phyloP scores from a whole-genome alignment of 2,329 filamentous ascomycete genomes.

The Aspergillus nomiae region DNA sequence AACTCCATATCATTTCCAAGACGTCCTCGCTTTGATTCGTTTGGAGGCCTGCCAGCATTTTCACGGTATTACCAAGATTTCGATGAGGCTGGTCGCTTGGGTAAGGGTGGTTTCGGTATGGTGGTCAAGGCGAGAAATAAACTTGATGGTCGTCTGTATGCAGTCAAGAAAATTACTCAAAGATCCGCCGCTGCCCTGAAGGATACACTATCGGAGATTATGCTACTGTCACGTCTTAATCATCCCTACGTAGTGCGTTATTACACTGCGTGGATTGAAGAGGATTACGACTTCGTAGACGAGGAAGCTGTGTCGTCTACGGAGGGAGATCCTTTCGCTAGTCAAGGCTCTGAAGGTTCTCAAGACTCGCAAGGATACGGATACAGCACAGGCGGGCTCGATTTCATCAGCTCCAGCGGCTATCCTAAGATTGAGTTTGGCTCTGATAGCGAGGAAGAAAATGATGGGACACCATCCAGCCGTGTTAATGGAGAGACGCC shows the following conservation, averaged over 20 bases:
- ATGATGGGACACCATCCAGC: conserved; percentile 39
- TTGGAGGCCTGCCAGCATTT: conserved; percentile 53
- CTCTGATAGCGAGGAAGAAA: conserved; percentile 54
- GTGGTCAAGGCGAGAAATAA: conserved; percentile 95
- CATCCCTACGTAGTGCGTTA: conserved; percentile 88
- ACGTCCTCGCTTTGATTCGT: conserved; percentile 65
- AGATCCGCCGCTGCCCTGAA: conserved; percentile 66
- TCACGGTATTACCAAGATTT: conserved; percentile 89
- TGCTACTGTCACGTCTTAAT: conserved; percentile 86
- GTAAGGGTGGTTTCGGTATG: conserved; percentile 93
- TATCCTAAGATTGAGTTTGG: conserved; percentile 78
- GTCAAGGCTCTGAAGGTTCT: conserved; percentile 12
- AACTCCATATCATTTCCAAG: conserved; percentile 47
- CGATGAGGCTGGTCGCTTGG: conserved; percentile 82
- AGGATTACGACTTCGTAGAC: conserved; percentile 49
- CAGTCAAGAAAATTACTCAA: conserved; percentile 93
- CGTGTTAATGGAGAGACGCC: conserved; percentile 29
- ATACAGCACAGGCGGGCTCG: conserved; percentile 76
- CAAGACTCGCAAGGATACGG: conserved; percentile 51
- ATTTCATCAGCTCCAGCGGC: conserved; percentile 88
- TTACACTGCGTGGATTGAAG: conserved; percentile 93
- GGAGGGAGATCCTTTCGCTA: conserved; percentile 55
- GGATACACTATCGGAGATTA: conserved; percentile 77
- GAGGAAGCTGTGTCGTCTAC: conserved; percentile 50
- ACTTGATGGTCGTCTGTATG: conserved; percentile 89